Evolutionary conservation across 805 yeast genomes (phyloP).

Genomic region (Myxozyma melibiosi): DNA sequence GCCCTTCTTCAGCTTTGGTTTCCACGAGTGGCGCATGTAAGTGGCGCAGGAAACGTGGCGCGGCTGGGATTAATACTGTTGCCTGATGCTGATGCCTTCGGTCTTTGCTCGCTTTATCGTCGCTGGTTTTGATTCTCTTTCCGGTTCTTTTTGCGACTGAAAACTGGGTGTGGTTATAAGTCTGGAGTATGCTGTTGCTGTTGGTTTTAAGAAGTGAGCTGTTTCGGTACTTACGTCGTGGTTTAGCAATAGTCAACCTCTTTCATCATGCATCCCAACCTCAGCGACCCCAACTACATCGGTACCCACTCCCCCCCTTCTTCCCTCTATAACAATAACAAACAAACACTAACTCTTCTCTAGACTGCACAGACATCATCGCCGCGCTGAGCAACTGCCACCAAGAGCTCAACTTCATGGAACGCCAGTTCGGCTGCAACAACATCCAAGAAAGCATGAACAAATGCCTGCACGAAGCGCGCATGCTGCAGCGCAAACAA

Average conservation of each 20-base stretch:
- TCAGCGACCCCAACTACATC: constrained; percentile 33
- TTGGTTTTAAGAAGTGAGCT: too few species aligned
- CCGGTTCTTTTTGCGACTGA: too few species aligned
- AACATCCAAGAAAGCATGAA: constrained; percentile 77
- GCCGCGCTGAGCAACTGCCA: constrained; percentile 91
- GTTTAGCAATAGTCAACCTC: neutral
- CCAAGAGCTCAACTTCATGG: constrained; percentile 61
- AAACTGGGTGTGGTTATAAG: too few species aligned
- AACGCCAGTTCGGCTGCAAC: constrained; percentile 83
- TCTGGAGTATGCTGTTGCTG: too few species aligned
- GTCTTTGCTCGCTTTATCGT: too few species aligned
- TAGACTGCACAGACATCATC: constrained; percentile 77
- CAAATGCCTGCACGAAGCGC: constrained; percentile 76
- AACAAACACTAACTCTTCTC: neutral
- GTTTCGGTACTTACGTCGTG: too few species aligned
- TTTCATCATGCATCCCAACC: constrained; percentile 35
- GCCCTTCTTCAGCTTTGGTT: too few species aligned
- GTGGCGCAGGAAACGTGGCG: neutral
- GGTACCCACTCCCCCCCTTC: constrained; percentile 9
- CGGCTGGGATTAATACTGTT: neutral
- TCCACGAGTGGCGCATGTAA: neutral
- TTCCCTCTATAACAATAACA: neutral
- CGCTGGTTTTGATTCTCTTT: too few species aligned
- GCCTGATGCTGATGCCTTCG: neutral
- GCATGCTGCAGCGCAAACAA: constrained; percentile 64